Evolutionary conservation across 345 rosid genomes (phyloP), one percentile per base, ranked within the genome.

Genomic region (Gossypium turneri): DNA sequence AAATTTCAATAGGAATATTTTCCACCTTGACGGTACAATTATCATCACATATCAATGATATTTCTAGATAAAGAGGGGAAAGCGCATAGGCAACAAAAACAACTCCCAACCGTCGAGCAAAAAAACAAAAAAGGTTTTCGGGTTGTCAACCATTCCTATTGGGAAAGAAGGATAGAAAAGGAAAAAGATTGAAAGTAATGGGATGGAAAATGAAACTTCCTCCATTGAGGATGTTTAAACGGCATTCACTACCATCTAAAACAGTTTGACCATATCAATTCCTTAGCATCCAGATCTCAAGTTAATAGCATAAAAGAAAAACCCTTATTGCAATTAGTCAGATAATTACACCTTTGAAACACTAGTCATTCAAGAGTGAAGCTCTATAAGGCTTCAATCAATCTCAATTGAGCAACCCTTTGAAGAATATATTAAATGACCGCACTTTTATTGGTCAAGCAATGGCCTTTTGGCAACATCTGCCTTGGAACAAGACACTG

Each of bases 221-320:
- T 57, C 77, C 47, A 70, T 64, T 59, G 19, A 16, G 59, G 73
- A 73, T 48, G 72, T 57, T 70, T 27, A 75, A 51, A 8, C n/a
- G 3, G 43, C 27, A 12, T 50, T 44, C 65, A 70, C 69, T 66
- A 73, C 17, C 51, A 50, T 72, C 63, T 73, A 63, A 75, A 68
- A 70, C 27, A 20, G 52, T 70, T 70, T 9, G 6, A 69, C 44
- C 55, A 69, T 29, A 27, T 38, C 48, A 65, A n/a, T 51, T 73
- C 11, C 74, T 52, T 29, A 48, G 58, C 22, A 67, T 45, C 73
- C 48, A 56, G 19, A 72, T 41, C 58, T 13, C 51, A 57, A 62
- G 22, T 41, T 15, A 43, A 70, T 20, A 11, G 48, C n/a, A 48
- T 12, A 24, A 17, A 61, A 59, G 20, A 34, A 60, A 12, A 66